phyloP scores from a whole-genome alignment of 2,329 filamentous ascomycete species.

The Exserohilum turcica region DNA sequence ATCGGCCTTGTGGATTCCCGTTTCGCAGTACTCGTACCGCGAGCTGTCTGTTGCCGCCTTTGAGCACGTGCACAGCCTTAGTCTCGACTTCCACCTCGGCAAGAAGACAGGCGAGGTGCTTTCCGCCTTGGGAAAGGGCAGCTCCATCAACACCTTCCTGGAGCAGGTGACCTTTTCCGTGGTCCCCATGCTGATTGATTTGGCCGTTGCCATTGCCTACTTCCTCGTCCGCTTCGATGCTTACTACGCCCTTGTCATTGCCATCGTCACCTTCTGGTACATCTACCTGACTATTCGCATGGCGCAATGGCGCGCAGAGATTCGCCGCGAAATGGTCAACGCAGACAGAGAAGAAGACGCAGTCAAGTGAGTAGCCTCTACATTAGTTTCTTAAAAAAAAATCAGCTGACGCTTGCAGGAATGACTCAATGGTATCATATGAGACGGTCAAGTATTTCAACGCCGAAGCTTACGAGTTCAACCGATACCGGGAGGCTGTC shows the following conservation, averaged over 20 bases:
- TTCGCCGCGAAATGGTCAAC: constrained; percentile 92
- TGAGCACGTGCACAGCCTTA: constrained; percentile 94
- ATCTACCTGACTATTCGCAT: constrained; percentile 95
- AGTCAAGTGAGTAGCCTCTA: constrained; percentile 68
- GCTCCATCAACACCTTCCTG: constrained; percentile 93
- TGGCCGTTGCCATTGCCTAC: constrained; percentile 82
- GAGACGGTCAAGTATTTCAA: constrained; percentile 75
- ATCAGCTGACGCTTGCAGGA: constrained; percentile 55
- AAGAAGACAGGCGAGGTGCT: constrained; percentile 97
- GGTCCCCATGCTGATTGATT: constrained; percentile 89
- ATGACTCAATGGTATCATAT: constrained; percentile 98
- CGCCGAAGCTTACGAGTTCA: constrained; percentile 63
- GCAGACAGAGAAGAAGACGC: constrained; percentile 93
- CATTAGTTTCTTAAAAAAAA: background rate
- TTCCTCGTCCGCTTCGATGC: constrained; percentile 81
- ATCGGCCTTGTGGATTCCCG: constrained; percentile 90
- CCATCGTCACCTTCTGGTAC: constrained; percentile 93
- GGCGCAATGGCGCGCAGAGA: constrained; percentile 89
- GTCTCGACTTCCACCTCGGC: constrained; percentile 92
- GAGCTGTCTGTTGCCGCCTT: constrained; percentile 94
- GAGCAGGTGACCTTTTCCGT: constrained; percentile 97
- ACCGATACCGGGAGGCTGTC: constrained; percentile 62
- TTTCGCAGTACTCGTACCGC: constrained; percentile 95
- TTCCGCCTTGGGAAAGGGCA: constrained; percentile 93
- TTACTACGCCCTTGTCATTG: constrained; percentile 87